Base-by-base conservation (phyloP, 1,284 basidiomycete species). In the Tetrapyrgos nigripes region DNA sequence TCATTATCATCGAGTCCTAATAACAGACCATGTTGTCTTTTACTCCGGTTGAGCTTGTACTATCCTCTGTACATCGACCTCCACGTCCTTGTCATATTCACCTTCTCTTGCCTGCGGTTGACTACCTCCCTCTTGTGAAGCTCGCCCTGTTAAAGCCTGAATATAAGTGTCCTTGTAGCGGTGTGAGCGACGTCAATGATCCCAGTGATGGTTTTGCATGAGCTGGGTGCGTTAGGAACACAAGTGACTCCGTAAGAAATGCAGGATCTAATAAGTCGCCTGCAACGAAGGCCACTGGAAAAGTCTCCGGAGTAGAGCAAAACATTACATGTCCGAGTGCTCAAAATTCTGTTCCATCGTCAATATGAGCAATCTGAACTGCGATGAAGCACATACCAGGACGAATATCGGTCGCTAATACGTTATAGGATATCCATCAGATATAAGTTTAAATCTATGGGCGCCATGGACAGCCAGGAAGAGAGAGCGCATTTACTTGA, bases 361-460 rank as follows among this genome's bases (percentile, higher is more conserved):
- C 24, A 24, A 13, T 13, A 23, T 6, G 10, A 6, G 10, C 13
- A 24, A 47, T 9, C 9, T 11, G 24, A 47, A 28, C 4, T 47
- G 10, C 13, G 19, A 4, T 4, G 6, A 17, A 17, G 4, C 37
- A 9, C 45, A 4, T n/a, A 47, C 45, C 45, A 26, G 21, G 45
- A 24, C 45, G 45, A 47, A 47, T 4, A 19, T 47, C 45, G 10
- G 45, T 26, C 21, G 45, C 45, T 24, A 47, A 6, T 4, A 47
- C 21, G 17, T 47, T 47, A 3, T 4, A 28, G 27, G 21, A 47
- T 23, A 47, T 4, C 45, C 45, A 23, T 37, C 35, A 78, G 2
- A 76, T 76, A 56, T 8, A n/a, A 40, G 37, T n/a, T 40, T 40
- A n/a, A 40, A 40, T 40, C 37, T 40, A n/a, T 17, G 37, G n/a